Conservation (phyloP, 768 basidiomycete species). For the Xerocomellus dryophilus region DNA sequence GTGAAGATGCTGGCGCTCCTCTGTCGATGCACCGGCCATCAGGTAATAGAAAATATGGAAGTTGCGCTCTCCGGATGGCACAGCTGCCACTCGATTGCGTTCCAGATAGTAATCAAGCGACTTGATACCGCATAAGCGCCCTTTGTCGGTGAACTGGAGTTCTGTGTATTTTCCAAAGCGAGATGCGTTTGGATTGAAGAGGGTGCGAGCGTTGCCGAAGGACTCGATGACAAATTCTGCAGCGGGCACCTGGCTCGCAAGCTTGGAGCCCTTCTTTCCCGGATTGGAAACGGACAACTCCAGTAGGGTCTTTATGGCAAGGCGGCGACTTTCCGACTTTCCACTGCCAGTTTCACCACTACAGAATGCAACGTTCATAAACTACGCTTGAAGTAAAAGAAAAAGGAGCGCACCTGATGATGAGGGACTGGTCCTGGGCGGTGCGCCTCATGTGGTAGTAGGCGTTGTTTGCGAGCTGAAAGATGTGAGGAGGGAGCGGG, state of each 20-base stretch:
- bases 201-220: constrained; percentile 89
- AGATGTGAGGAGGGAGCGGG: constrained; percentile 79
- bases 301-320: constrained; percentile 91
- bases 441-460: constrained; percentile 97
- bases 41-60: constrained; percentile 99
- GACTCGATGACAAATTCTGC: constrained; percentile 94
- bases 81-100: constrained; percentile 80
- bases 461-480: constrained; percentile 85
- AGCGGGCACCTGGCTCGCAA: constrained; percentile 81
- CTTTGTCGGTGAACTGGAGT: constrained; percentile 92
- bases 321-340: constrained; percentile 85
- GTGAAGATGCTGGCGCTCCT: constrained; percentile 87
- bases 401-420: constrained; percentile 66
- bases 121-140: constrained; percentile 84
- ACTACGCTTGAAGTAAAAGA: background rate
- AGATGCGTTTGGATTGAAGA: constrained; percentile 93
- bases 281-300: constrained; percentile 85
- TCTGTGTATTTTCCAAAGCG: constrained; percentile 98
- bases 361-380: constrained; percentile 6
- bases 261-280: constrained; percentile 92
- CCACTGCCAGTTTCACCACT: constrained; percentile 93
- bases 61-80: constrained; percentile 90
- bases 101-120: constrained; percentile 97
- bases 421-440: constrained; percentile 85
- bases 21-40: constrained; percentile 82